These are phyloP conservation scores for Echinochloa phyllopogon DNA, from an alignment of 176 grass and related monocot genomes.

Conservation along the genomic window DNA sequence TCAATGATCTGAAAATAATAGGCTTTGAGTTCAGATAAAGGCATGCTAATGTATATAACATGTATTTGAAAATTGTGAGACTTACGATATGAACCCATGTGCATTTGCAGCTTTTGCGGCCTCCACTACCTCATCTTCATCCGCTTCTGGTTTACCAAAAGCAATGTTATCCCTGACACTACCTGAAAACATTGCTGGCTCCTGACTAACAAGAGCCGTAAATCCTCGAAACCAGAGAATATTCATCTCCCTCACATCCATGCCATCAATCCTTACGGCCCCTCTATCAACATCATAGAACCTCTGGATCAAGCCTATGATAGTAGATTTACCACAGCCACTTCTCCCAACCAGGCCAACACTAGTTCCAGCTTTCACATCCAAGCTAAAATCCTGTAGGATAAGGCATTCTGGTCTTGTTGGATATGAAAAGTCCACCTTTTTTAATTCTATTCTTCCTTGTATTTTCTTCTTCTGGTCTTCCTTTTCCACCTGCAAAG, in stretches of 20 bases:
- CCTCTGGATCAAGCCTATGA: constrained; percentile 92
- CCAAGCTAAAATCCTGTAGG: constrained; percentile 88
- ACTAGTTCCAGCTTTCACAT: constrained; percentile 91
- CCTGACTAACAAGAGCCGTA: constrained; percentile 92
- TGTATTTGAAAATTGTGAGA: constrained; percentile 9
- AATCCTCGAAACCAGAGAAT: constrained; percentile 89
- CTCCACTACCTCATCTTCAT: constrained; percentile 86
- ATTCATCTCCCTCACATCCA: constrained; percentile 84
- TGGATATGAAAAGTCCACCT: constrained; percentile 95
- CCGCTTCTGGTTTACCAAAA: constrained; percentile 91
- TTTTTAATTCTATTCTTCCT: constrained; percentile 89
- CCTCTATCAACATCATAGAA: constrained; percentile 98
- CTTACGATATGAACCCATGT: constrained; percentile 97
- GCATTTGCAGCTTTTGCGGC: constrained; percentile 93
- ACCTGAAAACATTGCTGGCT: constrained; percentile 92
- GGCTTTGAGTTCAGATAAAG: constrained; percentile 16
- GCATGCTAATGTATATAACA: not conserved
- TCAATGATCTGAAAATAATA: constrained; percentile 72
- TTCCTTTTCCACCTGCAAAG: constrained; percentile 64
- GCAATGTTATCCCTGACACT: constrained; percentile 87
- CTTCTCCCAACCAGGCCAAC: constrained; percentile 90
- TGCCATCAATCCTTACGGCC: constrained; percentile 66
- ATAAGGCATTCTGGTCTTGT: constrained; percentile 82
- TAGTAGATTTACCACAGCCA: constrained; percentile 95
- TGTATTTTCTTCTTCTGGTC: constrained; percentile 67